Evolutionary conservation across 225 moss, liverwort and hornwort species (phyloP), one percentile per base, ranked within the genome.

Genomic region (Physcomitrellopsis africana): DNA sequence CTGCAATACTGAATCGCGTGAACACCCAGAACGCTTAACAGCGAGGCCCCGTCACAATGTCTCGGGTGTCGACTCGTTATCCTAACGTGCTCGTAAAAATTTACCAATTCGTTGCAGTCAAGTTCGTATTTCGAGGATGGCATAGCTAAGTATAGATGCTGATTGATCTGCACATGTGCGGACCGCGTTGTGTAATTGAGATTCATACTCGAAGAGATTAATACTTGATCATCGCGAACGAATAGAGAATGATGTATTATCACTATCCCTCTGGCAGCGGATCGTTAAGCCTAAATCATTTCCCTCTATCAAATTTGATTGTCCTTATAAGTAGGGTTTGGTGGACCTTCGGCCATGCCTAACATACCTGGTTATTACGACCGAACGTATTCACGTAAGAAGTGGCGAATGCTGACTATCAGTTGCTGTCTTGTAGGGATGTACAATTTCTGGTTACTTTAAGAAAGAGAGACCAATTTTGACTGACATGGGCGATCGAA

Each of bases 261-360:
- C 23, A 56, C 22, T 23, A 0, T 4, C 14, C 56, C 3, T 18
- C 22, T 60, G 46, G 45, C 5, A 47, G 60, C 29, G 17, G 46
- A 60, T 26, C 17, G 60, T 26, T 46, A 26, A 43, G 22, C 23
- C 20, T 23, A 41, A 43, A 56, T 19, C 69, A 16, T 10, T 18
- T 37, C 29, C 20, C 69, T 55, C 22, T 69, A 14, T 49, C 43
- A 41, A 19, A 49, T 29, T 59, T 20, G 43, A 16, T 70, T 11
- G 46, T 71, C 59, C 26, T 46, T 63, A 5, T 12, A 52, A 9
- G 67, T 68, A 68, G 76, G 52, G 44, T 60, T 65, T 51, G 51
- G 45, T 20, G 29, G 59, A 19, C 19, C 48, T 51, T 13, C 29
- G 48, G 27, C 14, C n/a, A 51, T 61, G 26, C 43, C 23, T 22